phyloP scores from a whole-genome alignment of 163 green algal genomes.

The Scenedesmus sp. region DNA sequence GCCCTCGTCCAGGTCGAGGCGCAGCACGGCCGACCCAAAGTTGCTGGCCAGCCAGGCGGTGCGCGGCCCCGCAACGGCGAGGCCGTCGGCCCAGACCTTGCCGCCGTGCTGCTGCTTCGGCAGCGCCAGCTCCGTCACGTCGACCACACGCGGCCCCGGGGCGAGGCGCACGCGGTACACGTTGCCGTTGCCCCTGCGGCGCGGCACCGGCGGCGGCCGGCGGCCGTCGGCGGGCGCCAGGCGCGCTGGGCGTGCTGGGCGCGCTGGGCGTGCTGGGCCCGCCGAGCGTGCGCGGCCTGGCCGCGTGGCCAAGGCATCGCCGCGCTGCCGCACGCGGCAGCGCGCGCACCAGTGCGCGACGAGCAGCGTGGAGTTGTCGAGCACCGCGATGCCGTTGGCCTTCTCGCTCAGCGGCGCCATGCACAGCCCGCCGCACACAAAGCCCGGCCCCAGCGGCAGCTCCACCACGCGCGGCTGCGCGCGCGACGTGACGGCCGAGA shows the following conservation, averaged over 20 bases:
- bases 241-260: too few relatives aligned
- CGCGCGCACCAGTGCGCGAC: background rate
- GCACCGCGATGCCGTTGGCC: constrained; percentile 4
- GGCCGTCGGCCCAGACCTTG: constrained; percentile 15
- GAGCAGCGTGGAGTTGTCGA: constrained; percentile 14
- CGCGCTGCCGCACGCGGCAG: background rate
- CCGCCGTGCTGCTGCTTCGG: background rate
- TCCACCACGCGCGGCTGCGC: background rate
- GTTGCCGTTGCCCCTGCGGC: constrained; percentile 3
- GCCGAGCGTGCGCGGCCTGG: too few relatives aligned
- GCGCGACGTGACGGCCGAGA: background rate
- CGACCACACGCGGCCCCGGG: background rate
- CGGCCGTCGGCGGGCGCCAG: too few relatives aligned
- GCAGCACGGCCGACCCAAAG: constrained; percentile 6
- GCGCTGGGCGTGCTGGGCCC: too few relatives aligned
- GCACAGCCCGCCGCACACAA: background rate
- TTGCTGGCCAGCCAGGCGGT: constrained; percentile 8
- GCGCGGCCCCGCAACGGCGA: background rate
- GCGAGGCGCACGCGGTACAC: background rate
- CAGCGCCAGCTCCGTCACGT: background rate
- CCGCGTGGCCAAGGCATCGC: background rate
- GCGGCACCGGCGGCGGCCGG: too few relatives aligned
- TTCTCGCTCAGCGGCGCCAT: constrained; percentile 9
- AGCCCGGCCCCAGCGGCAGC: background rate
- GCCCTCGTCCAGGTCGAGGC: background rate